phyloP scores from a whole-genome alignment of 495 filamentous ascomycete genomes.

The Cercophora newfieldiana region DNA sequence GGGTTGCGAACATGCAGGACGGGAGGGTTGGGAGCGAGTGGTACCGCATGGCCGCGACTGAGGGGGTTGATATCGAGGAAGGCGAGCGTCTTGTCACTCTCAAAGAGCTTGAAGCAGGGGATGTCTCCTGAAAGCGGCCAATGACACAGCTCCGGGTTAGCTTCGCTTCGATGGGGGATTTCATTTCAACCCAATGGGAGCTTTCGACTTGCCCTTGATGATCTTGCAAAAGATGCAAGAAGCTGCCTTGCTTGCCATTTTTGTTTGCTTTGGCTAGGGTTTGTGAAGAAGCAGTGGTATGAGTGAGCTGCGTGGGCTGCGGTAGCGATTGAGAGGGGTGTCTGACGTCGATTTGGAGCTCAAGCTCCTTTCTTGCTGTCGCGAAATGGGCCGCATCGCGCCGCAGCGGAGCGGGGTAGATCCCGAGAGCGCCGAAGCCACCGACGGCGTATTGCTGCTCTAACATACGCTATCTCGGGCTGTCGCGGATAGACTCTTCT shows the following conservation, averaged over 20 bases:
- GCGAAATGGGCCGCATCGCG: not conserved
- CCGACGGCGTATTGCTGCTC: too few species aligned
- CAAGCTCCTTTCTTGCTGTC: not conserved
- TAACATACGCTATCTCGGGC: too few species aligned
- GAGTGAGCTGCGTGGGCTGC: conserved; percentile 4
- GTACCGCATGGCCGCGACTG: conserved; percentile 77
- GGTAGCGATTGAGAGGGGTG: not conserved
- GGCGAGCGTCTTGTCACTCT: conserved; percentile 87
- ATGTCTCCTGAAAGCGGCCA: conserved; percentile 69
- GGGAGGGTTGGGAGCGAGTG: not conserved
- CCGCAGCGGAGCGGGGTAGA: not conserved
- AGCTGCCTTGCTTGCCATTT: conserved; percentile 39
- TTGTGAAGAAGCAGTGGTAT: not conserved
- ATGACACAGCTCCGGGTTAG: conserved; percentile 16
- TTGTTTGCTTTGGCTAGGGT: not conserved
- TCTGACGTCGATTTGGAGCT: not conserved
- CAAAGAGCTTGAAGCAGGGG: conserved; percentile 91
- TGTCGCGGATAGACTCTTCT: too few species aligned
- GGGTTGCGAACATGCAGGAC: not conserved
- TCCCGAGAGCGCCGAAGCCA: not conserved
- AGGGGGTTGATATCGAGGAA: conserved; percentile 96
- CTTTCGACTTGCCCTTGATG: conserved; percentile 70
- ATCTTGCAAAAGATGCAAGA: conserved; percentile 98
- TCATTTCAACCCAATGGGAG: conserved; percentile 3
- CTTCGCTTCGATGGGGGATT: not conserved